Evolutionary conservation across 139 green algal genomes (phyloP), one percentile per base, ranked within the genome.

Genomic region (Monoraphidium neglectum): DNA sequence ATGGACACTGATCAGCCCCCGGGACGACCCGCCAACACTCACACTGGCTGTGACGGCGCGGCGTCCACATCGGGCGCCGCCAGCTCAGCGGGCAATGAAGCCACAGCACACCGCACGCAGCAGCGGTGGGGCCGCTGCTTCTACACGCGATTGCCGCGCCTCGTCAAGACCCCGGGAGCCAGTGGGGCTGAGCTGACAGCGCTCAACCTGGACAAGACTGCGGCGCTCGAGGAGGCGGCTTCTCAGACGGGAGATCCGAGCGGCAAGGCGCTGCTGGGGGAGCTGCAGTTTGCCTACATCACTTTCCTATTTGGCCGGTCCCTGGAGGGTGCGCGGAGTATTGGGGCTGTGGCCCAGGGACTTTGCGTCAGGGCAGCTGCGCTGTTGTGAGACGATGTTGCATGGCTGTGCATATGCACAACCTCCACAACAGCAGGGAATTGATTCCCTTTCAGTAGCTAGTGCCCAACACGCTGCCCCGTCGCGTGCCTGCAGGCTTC

Each of bases 261-360:
- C 62, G 30, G 62, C 23, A 8, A 68, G 16, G 56, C 63, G 12
- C 65, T 97, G 38, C 38, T 97, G 62, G 92, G 87, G 37, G 92
- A 95, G 87, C 74, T 93, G 76, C 91, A 97, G 81, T 95, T 96
- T 72, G 84, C 89, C 0, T 97, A 97, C 73, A 84, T 95, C 30
- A 82, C 89, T 0, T 97, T 97, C 74, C 80, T 96, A 56, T 83
- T 90, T 77, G 89, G 89, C 0, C 92, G 96, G 69, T 93, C 87
- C 0, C 68, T 95, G 30, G 85, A 93, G 66, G 85, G 85, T 82
- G 71, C 30, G 21, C 26, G 23, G 43, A 24, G 28, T n/a, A n/a
- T 0, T 36, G 43, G 26, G 24, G 16, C 30, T 23, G 21, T 56
- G 64, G 24, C 10, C 49, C 36, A 49, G 12, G 16, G 18, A 26